Evolutionary conservation across 768 basidiomycete genomes (phyloP), one percentile per base, ranked within the genome.

Genomic region (Asterophora parasitica): DNA sequence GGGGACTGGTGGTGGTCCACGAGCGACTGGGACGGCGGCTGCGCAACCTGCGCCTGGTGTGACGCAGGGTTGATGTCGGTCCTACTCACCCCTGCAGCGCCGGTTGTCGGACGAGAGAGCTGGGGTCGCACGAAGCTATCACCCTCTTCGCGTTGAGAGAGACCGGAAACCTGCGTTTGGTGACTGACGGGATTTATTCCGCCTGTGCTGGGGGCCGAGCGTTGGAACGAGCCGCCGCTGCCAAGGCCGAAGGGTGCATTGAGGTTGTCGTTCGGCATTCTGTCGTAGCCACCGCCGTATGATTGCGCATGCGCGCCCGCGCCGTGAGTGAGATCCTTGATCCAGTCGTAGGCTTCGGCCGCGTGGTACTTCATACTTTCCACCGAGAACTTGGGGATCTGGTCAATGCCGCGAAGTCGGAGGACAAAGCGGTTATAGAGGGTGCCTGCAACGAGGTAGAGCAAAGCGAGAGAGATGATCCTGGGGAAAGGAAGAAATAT

Each of bases 341-440:
- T 54, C 73, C 74, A 76, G 46, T 75, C 74, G 28, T 64, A 40
- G 0, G 69, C 73, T 56, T 77, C 72, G 15, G 52, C 50, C 8
- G 60, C 65, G 55, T 78, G 76, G 51, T 79, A 78, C 51, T 62
- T 65, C 72, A 76, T 72, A 55, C 73, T 67, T 42, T 75, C 69
- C n/a, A 76, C 36, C 7, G 76, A 73, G 57, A 84, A 80, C 49
- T 77, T 78, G 10, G 89, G 89, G 30, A 92, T 71, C 59, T 85
- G 83, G 54, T 89, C 84, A 45, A 79, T 70, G 1, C 91, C 89
- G 13, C 78, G 76, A 20, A 82, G 78, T 48, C 77, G 74, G 8
- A 92, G 82, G 42, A 85, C 82, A 60, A 77, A 86, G 50, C 83
- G 82, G 61, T 89, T 90, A 69, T 92, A 92, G 9, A 89, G 61